Base-by-base conservation (phyloP, 108 stramenopile genomes). In the Cyclostephanos tholiformis region DNA sequence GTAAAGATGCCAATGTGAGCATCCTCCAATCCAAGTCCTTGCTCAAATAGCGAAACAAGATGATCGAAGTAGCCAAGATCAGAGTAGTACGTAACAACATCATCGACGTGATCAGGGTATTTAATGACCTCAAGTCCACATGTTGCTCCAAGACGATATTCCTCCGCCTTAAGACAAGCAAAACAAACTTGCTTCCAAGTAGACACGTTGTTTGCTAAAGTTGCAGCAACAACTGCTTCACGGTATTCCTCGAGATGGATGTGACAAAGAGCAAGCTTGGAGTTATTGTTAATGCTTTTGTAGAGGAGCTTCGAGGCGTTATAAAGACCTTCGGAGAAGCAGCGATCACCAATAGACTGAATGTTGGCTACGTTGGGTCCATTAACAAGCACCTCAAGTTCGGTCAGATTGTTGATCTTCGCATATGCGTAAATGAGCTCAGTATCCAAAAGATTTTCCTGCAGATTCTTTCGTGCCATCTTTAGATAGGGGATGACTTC, bases 1-100 rank as follows among this genome's bases (percentile, higher is more conserved):
- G 99, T 99, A 87, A 98, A 99, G 69, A 99, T 94, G 43, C 99
- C 99, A 69, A 96, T 86, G 88, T 99, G 99, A 27, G 98, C 98
- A 73, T 95, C 95, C 64, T 99, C 99, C 58, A 97, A 72, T 32
- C 98, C 98, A 69, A 99, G 88, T 25, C 99, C 99, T 86, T 97
- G 94, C 87, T 99, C 99, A 83, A 99, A 97, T 51, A 99, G 87
- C 66, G 97, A 89, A 49, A 99, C 88, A 48, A 99, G 86, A 74
- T 99, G 98, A 56, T 87, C 83, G 70, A 97, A 96, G 82, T 95
- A 89, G 25, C 99, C 99, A 67, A 96, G 88, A 68, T 96, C 93
- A 72, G 98, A 98, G 80, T 99, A 99, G 86, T 95, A 94, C 19
- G 88, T 88, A 23, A 98, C 97, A 58, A 99, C 96, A 72, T 99